phyloP scores from a whole-genome alignment of 371 early-diverging fungal genomes.

The Basidiobolus meristosporus region DNA sequence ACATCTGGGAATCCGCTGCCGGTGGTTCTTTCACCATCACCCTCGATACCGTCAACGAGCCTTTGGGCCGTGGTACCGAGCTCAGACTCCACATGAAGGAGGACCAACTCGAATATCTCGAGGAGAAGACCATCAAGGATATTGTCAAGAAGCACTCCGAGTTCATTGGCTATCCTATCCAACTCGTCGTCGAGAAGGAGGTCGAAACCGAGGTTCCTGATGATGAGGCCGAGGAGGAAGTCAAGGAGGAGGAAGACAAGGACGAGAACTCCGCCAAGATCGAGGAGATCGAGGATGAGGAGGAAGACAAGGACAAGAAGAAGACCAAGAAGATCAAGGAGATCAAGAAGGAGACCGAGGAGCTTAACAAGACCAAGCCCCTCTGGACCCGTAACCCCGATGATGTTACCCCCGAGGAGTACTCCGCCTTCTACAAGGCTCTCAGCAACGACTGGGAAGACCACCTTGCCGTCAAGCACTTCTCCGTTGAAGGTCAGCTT shows the following conservation, averaged over 20 bases:
- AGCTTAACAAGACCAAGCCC: conserved; percentile 85
- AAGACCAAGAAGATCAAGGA: conserved; percentile 61
- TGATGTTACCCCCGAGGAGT: conserved; percentile 77
- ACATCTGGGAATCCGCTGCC: conserved; percentile 89
- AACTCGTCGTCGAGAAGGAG: conserved; percentile 70
- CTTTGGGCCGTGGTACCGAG: conserved; percentile 73
- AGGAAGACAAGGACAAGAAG: conserved; percentile 36
- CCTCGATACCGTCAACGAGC: conserved; percentile 54
- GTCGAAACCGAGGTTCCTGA: conserved; percentile 81
- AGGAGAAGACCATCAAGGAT: conserved; percentile 77
- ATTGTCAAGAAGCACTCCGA: conserved; percentile 91
- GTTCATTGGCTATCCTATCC: conserved; percentile 88
- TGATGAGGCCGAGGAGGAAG: conserved; percentile 48
- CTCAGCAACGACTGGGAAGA: conserved; percentile 93
- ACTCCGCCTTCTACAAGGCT: conserved; percentile 84
- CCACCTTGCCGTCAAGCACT: conserved; percentile 80
- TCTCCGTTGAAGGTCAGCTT: conserved; percentile 83
- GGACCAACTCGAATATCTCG: conserved; percentile 78
- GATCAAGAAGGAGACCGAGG: conserved; percentile 61
- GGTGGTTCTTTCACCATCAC: conserved; percentile 84
- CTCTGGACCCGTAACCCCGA: conserved; percentile 90
- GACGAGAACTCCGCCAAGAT: conserved; percentile 37
- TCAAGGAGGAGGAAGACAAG: conserved; percentile 44
- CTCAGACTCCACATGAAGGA: conserved; percentile 85
- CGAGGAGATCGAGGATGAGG: conserved; percentile 39